phyloP scores from a whole-genome alignment of 2,329 filamentous ascomycete species.

The Nectriaceae sp. region DNA sequence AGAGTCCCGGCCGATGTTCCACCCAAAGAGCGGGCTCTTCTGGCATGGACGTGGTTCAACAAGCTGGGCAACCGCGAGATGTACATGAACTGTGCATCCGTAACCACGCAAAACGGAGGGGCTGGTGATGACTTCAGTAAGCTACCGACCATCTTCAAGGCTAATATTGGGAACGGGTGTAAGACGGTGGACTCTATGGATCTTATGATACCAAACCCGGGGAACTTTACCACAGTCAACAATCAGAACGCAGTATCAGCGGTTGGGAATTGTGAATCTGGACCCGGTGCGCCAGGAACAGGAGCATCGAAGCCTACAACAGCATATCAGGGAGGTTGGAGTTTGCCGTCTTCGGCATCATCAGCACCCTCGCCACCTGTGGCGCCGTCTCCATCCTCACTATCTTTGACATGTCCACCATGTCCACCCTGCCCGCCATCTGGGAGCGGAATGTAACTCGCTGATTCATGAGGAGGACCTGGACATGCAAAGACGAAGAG shows the following conservation, averaged over 20 bases:
- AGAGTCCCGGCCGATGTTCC: conserved; percentile 54
- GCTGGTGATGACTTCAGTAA: conserved; percentile 22
- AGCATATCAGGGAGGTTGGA: no score
- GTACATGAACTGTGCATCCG: conserved; percentile 69
- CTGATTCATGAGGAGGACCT: no score
- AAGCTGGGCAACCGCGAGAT: conserved; percentile 65
- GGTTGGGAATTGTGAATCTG: conserved; percentile 8
- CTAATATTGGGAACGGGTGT: conserved; percentile 62
- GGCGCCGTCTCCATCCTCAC: no score
- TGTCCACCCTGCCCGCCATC: no score
- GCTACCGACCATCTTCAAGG: conserved; percentile 66
- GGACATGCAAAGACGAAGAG: no score
- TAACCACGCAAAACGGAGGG: conserved; percentile 44
- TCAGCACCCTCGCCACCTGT: no score
- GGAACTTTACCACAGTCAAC: conserved; percentile 46
- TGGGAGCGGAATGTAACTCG: no score
- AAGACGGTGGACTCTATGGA: conserved; percentile 55
- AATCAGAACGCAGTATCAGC: conserved; percentile 11
- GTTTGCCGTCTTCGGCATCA: no score
- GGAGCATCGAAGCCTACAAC: no score
- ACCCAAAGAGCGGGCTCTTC: conserved; percentile 46
- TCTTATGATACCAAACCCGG: conserved; percentile 64
- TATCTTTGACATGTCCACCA: no score
- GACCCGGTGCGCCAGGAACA: no score
- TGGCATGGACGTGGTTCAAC: conserved; percentile 68